phyloP scores from a whole-genome alignment of 331 rosid species.

The Spiraea crenata region DNA sequence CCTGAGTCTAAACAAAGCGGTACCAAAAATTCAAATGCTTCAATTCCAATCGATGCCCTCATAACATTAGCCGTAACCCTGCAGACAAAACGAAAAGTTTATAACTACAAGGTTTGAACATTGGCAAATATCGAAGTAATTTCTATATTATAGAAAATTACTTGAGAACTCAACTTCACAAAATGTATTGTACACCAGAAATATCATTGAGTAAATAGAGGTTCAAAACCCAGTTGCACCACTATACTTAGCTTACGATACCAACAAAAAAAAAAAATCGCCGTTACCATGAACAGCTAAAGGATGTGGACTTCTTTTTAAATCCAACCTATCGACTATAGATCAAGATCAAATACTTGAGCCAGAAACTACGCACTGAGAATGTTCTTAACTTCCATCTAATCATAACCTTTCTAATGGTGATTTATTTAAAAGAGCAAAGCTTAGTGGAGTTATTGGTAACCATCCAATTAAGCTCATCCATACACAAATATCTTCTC shows the following conservation, averaged over 20 bases:
- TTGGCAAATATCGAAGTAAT: background rate
- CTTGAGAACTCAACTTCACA: background rate
- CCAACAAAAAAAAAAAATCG: too few species aligned
- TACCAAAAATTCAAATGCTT: conserved; percentile 7
- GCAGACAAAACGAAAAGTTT: background rate
- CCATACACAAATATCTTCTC: background rate
- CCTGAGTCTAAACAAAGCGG: background rate
- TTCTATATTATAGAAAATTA: background rate
- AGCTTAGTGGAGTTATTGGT: background rate
- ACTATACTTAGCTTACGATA: background rate
- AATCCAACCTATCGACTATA: background rate
- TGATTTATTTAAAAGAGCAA: background rate
- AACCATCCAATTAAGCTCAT: background rate
- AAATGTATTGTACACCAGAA: too few species aligned
- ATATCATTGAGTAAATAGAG: too few species aligned
- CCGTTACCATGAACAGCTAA: background rate
- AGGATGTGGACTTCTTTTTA: background rate
- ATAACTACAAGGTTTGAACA: background rate
- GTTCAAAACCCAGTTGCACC: background rate
- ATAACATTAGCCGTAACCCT: conserved; percentile 9
- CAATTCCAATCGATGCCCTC: background rate
- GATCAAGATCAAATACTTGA: background rate
- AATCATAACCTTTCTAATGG: background rate
- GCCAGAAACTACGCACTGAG: background rate
- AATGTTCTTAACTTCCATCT: background rate